Conservation (phyloP, 1,139 yeast genomes). For the Arxiozyma telluris region DNA sequence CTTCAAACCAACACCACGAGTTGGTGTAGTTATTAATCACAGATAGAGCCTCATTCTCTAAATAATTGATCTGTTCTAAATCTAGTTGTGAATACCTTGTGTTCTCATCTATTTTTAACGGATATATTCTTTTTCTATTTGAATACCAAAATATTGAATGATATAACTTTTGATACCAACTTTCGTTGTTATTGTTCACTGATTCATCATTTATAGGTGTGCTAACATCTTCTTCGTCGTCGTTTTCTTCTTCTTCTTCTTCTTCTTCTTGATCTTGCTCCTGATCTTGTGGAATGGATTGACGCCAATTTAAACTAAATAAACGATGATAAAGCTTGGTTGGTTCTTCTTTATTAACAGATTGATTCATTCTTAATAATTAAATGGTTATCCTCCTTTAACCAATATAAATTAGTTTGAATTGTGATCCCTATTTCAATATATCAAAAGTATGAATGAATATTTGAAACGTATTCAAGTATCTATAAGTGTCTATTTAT, state of each 20-base stretch:
- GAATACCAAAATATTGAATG: neutral
- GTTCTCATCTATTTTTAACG: constrained; percentile 10
- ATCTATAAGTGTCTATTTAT: no score
- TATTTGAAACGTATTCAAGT: no score
- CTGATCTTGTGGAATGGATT: neutral
- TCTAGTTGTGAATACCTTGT: constrained; percentile 24
- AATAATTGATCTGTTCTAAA: constrained; percentile 19
- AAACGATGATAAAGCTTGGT: neutral
- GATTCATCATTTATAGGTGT: neutral
- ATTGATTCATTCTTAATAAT: neutral
- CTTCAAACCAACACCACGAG: constrained; percentile 29
- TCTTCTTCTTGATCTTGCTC: no score
- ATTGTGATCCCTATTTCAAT: neutral
- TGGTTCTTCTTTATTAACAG: neutral
- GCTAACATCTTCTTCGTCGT: neutral
- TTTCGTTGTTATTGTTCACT: no score
- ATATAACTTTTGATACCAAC: no score
- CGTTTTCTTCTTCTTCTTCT: no score
- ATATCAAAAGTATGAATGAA: neutral
- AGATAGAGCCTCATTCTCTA: constrained; percentile 22
- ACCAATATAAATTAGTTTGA: neutral
- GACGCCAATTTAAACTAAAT: neutral
- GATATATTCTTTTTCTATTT: neutral
- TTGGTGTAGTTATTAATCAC: constrained; percentile 15
- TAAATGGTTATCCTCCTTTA: neutral